These are phyloP conservation scores for Carallia brachiata DNA, from an alignment of 345 rosid genomes.

Conservation along the genomic window DNA sequence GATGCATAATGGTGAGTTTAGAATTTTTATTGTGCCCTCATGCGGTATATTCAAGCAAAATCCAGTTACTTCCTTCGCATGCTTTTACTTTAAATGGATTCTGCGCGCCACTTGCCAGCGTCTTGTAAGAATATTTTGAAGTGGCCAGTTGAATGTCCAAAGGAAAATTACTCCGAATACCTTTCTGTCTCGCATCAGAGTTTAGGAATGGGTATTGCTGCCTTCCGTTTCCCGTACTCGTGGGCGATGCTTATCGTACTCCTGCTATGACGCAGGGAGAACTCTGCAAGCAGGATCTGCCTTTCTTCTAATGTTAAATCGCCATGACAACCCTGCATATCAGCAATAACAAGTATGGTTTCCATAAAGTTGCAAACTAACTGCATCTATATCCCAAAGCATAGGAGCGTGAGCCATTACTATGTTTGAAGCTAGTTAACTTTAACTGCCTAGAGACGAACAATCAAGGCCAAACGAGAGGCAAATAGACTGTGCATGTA, in stretches of 20 bases:
- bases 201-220: slow-evolving; percentile 20
- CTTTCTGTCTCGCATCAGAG: slow-evolving; percentile 24
- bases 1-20: no score
- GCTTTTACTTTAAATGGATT: background rate
- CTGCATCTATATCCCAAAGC: background rate
- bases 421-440: background rate
- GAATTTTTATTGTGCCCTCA: no score
- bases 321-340: slow-evolving; percentile 72
- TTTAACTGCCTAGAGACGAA: background rate
- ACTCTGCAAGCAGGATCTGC: slow-evolving; percentile 80
- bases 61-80: background rate
- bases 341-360: background rate
- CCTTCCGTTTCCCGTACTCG: slow-evolving; percentile 65
- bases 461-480: background rate
- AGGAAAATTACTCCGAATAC: background rate
- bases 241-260: slow-evolving; percentile 61
- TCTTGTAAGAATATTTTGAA: background rate
- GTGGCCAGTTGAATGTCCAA: background rate
- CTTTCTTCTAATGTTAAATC: slow-evolving; percentile 70
- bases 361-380: background rate
- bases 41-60: no score
- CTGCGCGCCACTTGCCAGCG: background rate
- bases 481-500: background rate
- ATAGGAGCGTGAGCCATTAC: background rate
- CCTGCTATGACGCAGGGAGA: slow-evolving; percentile 78